Percentiles rank a stretch among this genome's conserved stretches.
Evolutionary conservation across 1,284 basidiomycete species (phyloP).

Genomic region (Schizophyllum commune): DNA sequence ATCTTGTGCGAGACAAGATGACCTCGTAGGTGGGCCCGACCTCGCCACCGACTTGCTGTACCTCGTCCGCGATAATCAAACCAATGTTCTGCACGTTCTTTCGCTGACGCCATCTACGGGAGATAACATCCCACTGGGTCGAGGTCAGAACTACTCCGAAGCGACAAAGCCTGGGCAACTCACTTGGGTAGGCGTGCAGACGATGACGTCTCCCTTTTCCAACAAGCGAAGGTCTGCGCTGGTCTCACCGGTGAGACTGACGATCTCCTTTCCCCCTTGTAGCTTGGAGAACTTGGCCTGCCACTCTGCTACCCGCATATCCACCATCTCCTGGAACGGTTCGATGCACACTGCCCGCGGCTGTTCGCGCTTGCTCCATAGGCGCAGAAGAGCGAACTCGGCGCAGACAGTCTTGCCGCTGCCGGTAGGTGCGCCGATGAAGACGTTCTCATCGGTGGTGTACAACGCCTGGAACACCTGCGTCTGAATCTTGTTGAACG

Average conservation of each 20-base stretch:
- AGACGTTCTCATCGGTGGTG: slow-evolving; percentile 92
- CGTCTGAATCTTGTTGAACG: slow-evolving; percentile 98
- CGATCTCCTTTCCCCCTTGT: slow-evolving; percentile 88
- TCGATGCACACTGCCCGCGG: slow-evolving; percentile 93
- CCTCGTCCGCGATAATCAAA: slow-evolving; percentile 90
- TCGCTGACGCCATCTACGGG: slow-evolving; percentile 90
- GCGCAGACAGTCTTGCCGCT: slow-evolving; percentile 97
- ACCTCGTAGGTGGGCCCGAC: slow-evolving; percentile 96
- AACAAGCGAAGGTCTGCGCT: slow-evolving; percentile 86
- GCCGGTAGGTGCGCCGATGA: slow-evolving; percentile 94
- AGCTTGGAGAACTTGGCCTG: slow-evolving; percentile 73
- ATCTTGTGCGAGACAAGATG: slow-evolving; percentile 89
- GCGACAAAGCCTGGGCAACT: neutral
- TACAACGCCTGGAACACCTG: slow-evolving; percentile 98
- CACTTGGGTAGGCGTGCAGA: slow-evolving; percentile 84
- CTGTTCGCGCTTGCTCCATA: slow-evolving; percentile 84
- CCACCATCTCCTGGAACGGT: slow-evolving; percentile 96
- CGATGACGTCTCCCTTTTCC: slow-evolving; percentile 87
- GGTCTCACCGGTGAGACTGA: slow-evolving; percentile 92
- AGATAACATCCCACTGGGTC: slow-evolving; percentile 91
- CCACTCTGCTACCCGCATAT: slow-evolving; percentile 88
- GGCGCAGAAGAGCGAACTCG: slow-evolving; percentile 87
- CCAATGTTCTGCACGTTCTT: slow-evolving; percentile 96
- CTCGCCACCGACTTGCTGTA: slow-evolving; percentile 89
- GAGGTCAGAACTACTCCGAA: slow-evolving; percentile 10